Conservation (phyloP, 345 rosid genomes). For the Stellera chamaejasme region DNA sequence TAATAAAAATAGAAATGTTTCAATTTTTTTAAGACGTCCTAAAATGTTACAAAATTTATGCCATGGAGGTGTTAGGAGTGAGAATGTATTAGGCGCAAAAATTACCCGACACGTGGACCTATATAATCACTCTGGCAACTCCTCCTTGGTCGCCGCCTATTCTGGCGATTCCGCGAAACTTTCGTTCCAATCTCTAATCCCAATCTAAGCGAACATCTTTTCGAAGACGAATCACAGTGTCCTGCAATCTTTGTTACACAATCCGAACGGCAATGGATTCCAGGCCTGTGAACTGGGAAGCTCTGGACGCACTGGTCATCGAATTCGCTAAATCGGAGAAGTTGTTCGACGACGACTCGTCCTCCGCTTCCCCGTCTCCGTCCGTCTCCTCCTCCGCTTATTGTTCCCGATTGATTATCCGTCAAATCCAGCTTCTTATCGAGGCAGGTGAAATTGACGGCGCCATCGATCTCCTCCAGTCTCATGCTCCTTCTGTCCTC, state of each 20-base stretch:
- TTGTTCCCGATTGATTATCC: slow-evolving; percentile 61
- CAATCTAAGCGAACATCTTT: no score
- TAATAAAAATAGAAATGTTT: no score
- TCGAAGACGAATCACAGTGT: background rate
- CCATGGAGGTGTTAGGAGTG: no score
- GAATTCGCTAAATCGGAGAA: slow-evolving; percentile 86
- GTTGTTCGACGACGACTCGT: slow-evolving; percentile 49
- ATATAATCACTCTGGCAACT: no score
- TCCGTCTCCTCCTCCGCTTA: slow-evolving; percentile 61
- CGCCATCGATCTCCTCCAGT: slow-evolving; percentile 52
- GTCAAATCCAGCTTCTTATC: slow-evolving; percentile 61
- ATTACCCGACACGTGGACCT: no score
- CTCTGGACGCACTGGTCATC: slow-evolving; percentile 71
- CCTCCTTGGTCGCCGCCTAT: no score
- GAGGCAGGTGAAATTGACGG: slow-evolving; percentile 70
- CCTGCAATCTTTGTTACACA: slow-evolving; percentile 9
- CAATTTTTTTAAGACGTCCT: no score
- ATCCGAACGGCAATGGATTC: slow-evolving; percentile 39
- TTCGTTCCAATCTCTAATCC: no score
- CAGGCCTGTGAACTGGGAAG: slow-evolving; percentile 79
- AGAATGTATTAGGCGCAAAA: no score
- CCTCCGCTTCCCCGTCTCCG: slow-evolving; percentile 34
- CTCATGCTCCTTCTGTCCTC: slow-evolving; percentile 66
- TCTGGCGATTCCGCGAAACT: no score
- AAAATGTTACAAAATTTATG: no score